These are phyloP conservation scores for Pestalotiopsis sp. DNA, from an alignment of 2,329 filamentous ascomycete species.

Conservation along the genomic window DNA sequence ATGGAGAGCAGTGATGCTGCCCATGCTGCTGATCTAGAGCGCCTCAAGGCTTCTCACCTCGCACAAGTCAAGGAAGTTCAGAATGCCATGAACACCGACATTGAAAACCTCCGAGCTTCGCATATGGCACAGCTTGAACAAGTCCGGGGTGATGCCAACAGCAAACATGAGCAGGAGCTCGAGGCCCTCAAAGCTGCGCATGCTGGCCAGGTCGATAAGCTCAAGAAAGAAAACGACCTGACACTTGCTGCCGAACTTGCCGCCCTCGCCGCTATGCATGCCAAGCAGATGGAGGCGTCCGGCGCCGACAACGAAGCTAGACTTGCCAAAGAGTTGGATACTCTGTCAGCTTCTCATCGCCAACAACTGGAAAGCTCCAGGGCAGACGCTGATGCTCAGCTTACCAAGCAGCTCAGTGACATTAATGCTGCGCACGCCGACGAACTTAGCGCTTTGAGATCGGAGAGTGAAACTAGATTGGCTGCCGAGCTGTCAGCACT, in stretches of 20 bases:
- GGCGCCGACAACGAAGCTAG: constrained; percentile 20
- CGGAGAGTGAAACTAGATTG: constrained; percentile 21
- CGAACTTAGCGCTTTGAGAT: constrained; percentile 8
- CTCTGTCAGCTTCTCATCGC: constrained; percentile 26
- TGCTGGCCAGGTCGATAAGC: constrained; percentile 23
- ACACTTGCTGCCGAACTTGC: constrained; percentile 27
- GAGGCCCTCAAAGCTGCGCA: constrained; percentile 20
- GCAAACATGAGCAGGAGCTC: constrained; percentile 15
- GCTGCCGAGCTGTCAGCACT: constrained; percentile 29
- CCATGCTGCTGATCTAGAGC: constrained; percentile 19
- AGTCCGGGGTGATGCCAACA: constrained; percentile 6
- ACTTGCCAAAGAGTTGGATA: constrained; percentile 26
- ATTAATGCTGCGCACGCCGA: constrained; percentile 7
- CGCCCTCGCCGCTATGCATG: constrained; percentile 27
- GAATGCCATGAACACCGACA: constrained; percentile 13
- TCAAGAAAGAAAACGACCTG: constrained; percentile 22
- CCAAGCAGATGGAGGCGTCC: constrained; percentile 18
- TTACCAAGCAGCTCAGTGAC: constrained; percentile 14
- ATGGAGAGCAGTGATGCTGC: constrained; percentile 15
- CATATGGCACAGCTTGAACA: constrained; percentile 17
- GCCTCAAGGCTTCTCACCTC: constrained; percentile 15
- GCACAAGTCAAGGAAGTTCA: constrained; percentile 16
- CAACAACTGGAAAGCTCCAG: constrained; percentile 30
- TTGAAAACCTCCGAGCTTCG: constrained; percentile 15
- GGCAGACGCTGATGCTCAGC: constrained; percentile 26